Evolutionary conservation across 176 grass and related monocot genomes (phyloP).

Genomic region (Cymbopogon citratus): DNA sequence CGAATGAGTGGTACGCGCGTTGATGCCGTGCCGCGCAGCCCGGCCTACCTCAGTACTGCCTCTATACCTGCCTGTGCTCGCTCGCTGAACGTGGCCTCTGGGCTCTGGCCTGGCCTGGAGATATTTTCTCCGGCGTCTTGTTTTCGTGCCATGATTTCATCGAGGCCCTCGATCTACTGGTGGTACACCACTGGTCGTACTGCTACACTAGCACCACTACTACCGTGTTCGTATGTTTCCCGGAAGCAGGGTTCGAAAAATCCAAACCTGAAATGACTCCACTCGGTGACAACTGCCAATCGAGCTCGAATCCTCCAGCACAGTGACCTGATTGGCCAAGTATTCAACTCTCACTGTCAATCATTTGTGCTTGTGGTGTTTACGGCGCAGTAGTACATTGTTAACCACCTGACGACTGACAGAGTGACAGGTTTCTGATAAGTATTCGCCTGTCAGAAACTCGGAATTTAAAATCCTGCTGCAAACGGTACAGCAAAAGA

Average conservation of each 20-base stretch:
- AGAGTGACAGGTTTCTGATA: not conserved
- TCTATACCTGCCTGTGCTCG: too few relatives aligned
- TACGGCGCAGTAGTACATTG: not conserved
- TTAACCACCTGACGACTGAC: not conserved
- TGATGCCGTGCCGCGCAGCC: not conserved
- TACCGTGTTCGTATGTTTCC: not conserved
- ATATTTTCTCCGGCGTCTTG: not conserved
- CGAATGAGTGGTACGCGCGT: not conserved
- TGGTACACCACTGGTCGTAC: not conserved
- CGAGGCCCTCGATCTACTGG: not conserved
- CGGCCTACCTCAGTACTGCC: not conserved
- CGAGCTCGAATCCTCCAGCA: not conserved
- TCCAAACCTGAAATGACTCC: not conserved
- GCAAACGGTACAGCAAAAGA: not conserved
- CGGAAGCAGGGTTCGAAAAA: not conserved
- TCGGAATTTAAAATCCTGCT: not conserved
- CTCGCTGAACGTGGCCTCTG: not conserved
- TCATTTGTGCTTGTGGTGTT: not conserved
- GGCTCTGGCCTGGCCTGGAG: not conserved
- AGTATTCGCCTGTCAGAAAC: not conserved
- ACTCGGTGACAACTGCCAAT: not conserved
- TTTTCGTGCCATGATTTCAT: not conserved
- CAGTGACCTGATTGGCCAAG: not conserved
- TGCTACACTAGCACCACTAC: not conserved
- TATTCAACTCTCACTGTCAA: not conserved